phyloP scores from a whole-genome alignment of 192 early-diverging fungal species.

The Polychytrium aggregatum region DNA sequence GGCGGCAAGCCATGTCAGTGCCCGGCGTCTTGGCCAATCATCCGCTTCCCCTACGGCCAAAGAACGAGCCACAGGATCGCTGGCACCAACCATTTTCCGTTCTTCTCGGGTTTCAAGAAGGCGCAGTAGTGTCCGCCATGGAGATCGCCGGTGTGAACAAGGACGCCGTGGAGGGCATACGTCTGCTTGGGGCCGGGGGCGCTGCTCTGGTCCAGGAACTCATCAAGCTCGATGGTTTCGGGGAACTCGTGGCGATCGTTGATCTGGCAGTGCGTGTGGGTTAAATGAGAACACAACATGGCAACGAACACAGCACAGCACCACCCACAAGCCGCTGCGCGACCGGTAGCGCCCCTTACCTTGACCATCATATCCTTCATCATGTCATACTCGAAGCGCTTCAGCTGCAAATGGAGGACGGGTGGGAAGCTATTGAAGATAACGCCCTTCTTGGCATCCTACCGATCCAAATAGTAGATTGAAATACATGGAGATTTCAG shows the following conservation, averaged over 20 bases:
- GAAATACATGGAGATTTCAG: neutral
- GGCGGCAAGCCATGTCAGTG: too few relatives aligned
- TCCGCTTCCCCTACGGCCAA: conserved; percentile 11
- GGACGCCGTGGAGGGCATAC: conserved; percentile 85
- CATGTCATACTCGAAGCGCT: conserved; percentile 97
- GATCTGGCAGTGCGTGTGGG: conserved; percentile 38
- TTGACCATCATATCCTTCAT: conserved; percentile 82
- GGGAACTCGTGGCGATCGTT: conserved; percentile 98
- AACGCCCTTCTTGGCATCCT: conserved; percentile 93
- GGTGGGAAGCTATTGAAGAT: conserved; percentile 88
- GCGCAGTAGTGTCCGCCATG: conserved; percentile 93
- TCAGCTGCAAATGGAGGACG: conserved; percentile 90
- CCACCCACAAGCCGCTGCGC: too few relatives aligned
- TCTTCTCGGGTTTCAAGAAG: conserved; percentile 66
- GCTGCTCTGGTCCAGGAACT: conserved; percentile 59
- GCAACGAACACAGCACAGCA: too few relatives aligned
- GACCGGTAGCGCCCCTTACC: too few relatives aligned
- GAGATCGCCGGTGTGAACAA: conserved; percentile 90
- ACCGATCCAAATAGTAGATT: conserved; percentile 10
- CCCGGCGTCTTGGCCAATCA: too few relatives aligned
- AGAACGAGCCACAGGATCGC: neutral
- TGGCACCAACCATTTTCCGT: conserved; percentile 59
- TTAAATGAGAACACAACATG: neutral
- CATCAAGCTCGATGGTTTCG: conserved; percentile 67
- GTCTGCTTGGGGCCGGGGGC: conserved; percentile 52